phyloP scores from a whole-genome alignment of 495 filamentous ascomycete species.

The Aspergillus saccharolyticus region DNA sequence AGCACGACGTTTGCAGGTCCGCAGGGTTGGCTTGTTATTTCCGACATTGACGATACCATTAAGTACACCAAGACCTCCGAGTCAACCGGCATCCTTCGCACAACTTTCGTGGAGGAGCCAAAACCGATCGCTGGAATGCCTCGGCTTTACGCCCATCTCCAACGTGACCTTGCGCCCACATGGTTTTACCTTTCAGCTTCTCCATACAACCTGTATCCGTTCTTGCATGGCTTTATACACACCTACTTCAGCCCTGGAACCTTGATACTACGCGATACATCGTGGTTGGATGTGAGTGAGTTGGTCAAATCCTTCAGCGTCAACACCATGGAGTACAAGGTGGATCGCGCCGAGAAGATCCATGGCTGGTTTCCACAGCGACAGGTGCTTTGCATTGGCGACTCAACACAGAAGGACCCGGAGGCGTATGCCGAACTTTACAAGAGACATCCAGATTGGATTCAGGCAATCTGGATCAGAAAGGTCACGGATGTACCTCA shows the following conservation, averaged over 20 bases:
- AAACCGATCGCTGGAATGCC: constrained; percentile 75
- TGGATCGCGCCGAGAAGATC: constrained; percentile 72
- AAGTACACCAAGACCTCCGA: constrained; percentile 81
- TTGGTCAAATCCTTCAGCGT: constrained; percentile 73
- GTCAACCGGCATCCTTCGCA: constrained; percentile 70
- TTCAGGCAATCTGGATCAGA: constrained; percentile 75
- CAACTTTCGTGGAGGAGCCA: constrained; percentile 75
- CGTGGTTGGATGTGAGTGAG: constrained; percentile 79
- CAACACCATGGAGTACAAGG: constrained; percentile 82
- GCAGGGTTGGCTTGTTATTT: constrained; percentile 83
- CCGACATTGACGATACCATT: constrained; percentile 94
- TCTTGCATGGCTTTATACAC: constrained; percentile 66
- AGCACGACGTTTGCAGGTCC: constrained; percentile 68
- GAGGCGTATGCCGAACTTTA: constrained; percentile 82
- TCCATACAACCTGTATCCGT: constrained; percentile 90
- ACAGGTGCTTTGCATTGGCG: constrained; percentile 79
- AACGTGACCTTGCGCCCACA: constrained; percentile 54
- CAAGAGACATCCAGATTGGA: constrained; percentile 60
- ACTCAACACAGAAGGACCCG: constrained; percentile 87
- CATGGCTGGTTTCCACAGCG: constrained; percentile 68
- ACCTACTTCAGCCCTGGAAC: constrained; percentile 70
- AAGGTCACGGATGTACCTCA: constrained; percentile 73
- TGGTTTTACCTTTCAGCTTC: constrained; percentile 95
- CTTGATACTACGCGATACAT: constrained; percentile 76
- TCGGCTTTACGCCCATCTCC: constrained; percentile 65